These are phyloP conservation scores for Carex littledalei DNA, from an alignment of 176 grass and related monocot species.

Conservation along the genomic window DNA sequence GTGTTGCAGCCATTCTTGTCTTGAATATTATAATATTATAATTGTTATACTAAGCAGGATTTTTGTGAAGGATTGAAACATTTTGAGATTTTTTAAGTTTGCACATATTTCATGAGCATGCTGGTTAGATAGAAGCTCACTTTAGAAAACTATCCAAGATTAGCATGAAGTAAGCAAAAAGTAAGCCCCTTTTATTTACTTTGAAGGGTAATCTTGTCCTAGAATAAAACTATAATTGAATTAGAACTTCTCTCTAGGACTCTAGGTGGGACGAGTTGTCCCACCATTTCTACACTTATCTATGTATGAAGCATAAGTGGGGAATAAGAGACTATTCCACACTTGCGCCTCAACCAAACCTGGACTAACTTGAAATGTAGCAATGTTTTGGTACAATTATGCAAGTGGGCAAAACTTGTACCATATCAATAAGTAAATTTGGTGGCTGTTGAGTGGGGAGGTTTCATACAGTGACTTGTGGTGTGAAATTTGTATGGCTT, in stretches of 20 bases:
- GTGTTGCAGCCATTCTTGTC: neutral
- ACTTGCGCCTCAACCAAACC: neutral
- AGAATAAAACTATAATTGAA: neutral
- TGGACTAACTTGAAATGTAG: neutral
- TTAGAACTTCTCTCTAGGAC: neutral
- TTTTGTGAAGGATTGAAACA: neutral
- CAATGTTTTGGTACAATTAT: neutral
- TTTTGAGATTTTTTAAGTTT: neutral
- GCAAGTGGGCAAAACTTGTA: neutral
- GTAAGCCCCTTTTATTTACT: neutral
- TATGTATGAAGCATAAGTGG: neutral
- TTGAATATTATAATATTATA: neutral
- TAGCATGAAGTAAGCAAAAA: neutral
- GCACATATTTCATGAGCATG: neutral
- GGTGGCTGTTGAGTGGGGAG: neutral
- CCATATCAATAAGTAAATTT: neutral
- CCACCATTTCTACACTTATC: neutral
- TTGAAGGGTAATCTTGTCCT: neutral
- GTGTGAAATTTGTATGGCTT: conserved; percentile 18
- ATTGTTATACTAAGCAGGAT: neutral
- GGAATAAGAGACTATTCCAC: neutral
- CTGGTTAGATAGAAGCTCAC: neutral
- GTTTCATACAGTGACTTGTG: neutral
- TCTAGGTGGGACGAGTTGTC: neutral
- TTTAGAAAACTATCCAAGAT: neutral